Percentiles rank a stretch among this genome's conserved stretches.
phyloP scores from a whole-genome alignment of 164 flowering plant genomes.

The Magnolia changhungtana region DNA sequence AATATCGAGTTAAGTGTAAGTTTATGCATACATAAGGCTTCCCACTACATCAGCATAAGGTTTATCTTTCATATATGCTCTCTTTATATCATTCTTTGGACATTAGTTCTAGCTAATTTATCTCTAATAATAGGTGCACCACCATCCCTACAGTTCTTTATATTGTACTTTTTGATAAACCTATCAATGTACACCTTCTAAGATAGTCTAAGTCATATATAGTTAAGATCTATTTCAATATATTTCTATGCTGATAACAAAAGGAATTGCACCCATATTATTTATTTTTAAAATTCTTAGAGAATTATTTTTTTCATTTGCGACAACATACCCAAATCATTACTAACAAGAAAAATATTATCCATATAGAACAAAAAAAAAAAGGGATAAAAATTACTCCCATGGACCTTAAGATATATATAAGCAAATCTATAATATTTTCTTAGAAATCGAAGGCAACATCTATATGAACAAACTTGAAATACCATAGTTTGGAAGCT shows the following conservation, averaged over 20 bases:
- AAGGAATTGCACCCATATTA: background rate
- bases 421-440: no score
- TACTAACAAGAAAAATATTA: no score
- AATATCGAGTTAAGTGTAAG: background rate
- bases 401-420: no score
- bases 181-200: background rate
- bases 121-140: background rate
- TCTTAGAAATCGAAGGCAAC: background rate
- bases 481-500: background rate
- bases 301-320: no score
- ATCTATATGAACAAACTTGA: background rate
- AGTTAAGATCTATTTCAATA: constrained; percentile 6
- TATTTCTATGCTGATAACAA: constrained; percentile 7
- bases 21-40: constrained; percentile 1
- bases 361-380: no score
- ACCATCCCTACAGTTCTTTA: background rate
- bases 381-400: no score
- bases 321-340: no score
- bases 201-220: no score
- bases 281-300: no score
- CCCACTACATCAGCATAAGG: background rate
- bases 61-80: background rate
- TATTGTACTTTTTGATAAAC: background rate
- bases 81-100: background rate
- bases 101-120: background rate